phyloP scores from a whole-genome alignment of 2,329 filamentous ascomycete species.

The Zymoseptoria tritici region DNA sequence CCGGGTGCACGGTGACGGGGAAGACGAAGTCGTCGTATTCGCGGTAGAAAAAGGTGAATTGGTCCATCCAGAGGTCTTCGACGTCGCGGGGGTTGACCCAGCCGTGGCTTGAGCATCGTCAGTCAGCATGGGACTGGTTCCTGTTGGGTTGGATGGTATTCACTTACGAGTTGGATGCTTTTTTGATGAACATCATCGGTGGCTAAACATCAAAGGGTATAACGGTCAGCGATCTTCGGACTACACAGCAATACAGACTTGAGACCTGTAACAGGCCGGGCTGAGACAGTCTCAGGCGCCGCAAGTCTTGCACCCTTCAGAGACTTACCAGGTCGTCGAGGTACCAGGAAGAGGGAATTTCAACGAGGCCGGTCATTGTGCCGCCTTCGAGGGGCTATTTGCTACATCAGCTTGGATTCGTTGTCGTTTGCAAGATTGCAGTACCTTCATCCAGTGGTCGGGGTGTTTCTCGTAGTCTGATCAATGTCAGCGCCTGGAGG shows the following conservation, averaged over 20 bases:
- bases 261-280: no score
- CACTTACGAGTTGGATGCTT: conserved; percentile 42
- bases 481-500: neutral
- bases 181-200: conserved; percentile 68
- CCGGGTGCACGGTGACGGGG: conserved; percentile 69
- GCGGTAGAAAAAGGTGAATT: conserved; percentile 67
- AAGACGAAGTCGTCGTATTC: conserved; percentile 73
- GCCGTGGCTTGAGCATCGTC: conserved; percentile 44
- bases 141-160: no score
- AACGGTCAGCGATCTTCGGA: no score
- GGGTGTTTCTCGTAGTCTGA: conserved; percentile 54
- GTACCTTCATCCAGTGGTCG: conserved; percentile 41
- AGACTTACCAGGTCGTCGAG: conserved; percentile 37
- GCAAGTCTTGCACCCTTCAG: no score
- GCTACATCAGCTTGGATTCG: conserved; percentile 42
- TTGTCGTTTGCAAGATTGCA: neutral
- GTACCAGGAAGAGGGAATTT: conserved; percentile 61
- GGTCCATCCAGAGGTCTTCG: conserved; percentile 58
- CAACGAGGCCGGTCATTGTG: conserved; percentile 54
- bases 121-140: no score
- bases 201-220: conserved; percentile 29
- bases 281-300: no score
- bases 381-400: conserved; percentile 50
- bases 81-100: conserved; percentile 51
- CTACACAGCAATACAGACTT: no score